phyloP scores from a whole-genome alignment of 306 rosid genomes.

The Dalbergia cochinchinensis region DNA sequence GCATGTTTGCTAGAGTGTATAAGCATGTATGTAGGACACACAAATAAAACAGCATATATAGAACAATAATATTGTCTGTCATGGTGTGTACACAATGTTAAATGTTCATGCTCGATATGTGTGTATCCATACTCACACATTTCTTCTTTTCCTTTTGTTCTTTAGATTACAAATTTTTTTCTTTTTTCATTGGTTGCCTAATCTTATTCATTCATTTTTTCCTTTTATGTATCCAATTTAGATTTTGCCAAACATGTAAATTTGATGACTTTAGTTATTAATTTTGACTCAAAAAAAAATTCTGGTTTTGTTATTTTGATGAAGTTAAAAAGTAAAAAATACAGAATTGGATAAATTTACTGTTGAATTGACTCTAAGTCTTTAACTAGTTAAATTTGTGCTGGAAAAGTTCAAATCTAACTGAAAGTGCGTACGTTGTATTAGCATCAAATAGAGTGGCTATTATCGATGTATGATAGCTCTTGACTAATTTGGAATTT shows the following conservation, averaged over 20 bases:
- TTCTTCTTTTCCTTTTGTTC: not conserved
- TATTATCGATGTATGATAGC: slow-evolving; percentile 1
- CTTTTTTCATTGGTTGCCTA: not conserved
- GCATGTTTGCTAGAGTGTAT: not conserved
- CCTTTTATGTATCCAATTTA: not conserved
- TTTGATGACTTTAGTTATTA: slow-evolving; percentile 2
- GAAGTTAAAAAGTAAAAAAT: not conserved
- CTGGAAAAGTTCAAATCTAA: slow-evolving; percentile 11
- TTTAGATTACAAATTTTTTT: not conserved
- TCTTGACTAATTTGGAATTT: slow-evolving; percentile 12
- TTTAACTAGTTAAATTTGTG: not conserved
- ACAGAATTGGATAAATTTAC: slow-evolving; percentile 20
- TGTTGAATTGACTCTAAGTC: slow-evolving; percentile 2
- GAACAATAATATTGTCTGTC: not conserved
- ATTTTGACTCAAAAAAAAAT: not conserved
- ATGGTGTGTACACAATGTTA: no score
- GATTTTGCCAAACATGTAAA: not conserved
- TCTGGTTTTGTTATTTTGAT: slow-evolving; percentile 24
- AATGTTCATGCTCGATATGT: not conserved
- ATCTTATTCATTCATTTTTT: slow-evolving; percentile 4
- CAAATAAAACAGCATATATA: not conserved
- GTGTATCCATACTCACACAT: not conserved
- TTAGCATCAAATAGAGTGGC: not conserved
- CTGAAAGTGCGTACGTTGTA: not conserved
- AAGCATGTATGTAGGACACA: not conserved